phyloP scores from a whole-genome alignment of 805 yeast genomes.

The Metschnikowia santaceciliae region DNA sequence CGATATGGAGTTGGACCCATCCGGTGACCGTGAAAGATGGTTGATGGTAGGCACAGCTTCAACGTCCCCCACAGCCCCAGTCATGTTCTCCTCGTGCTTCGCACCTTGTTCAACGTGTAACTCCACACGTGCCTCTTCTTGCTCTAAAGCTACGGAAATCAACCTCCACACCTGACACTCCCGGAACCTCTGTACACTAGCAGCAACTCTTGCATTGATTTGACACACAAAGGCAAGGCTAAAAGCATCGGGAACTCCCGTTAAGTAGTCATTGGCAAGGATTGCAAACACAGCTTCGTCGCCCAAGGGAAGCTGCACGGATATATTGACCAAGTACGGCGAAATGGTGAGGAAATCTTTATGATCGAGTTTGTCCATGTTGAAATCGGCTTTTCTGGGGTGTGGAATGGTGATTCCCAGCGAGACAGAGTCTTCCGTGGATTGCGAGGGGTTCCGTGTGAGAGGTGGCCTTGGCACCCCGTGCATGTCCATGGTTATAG shows the following conservation, averaged over 20 bases:
- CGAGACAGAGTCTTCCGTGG: conserved; percentile 30
- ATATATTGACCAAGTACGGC: conserved; percentile 33
- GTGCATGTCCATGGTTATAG: conserved; percentile 6
- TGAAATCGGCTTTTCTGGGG: background rate
- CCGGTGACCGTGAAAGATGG: conserved; percentile 7
- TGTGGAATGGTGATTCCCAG: conserved; percentile 12
- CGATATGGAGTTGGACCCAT: conserved; percentile 18
- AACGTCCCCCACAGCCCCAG: background rate
- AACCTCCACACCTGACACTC: conserved; percentile 65
- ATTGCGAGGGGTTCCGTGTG: conserved; percentile 31
- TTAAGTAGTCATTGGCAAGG: conserved; percentile 47
- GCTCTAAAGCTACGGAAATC: conserved; percentile 46
- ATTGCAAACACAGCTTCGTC: conserved; percentile 44
- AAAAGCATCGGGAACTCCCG: conserved; percentile 46
- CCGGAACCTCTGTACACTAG: conserved; percentile 45
- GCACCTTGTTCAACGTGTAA: background rate
- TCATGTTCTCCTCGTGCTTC: background rate
- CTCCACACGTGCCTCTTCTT: conserved; percentile 24
- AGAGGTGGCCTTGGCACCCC: conserved; percentile 25
- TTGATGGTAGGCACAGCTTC: background rate
- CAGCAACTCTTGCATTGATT: conserved; percentile 55
- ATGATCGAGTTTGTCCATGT: conserved; percentile 13
- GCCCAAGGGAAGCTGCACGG: conserved; percentile 40
- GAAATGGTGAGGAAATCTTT: background rate
- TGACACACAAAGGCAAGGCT: conserved; percentile 52